phyloP scores from a whole-genome alignment of 768 basidiomycete genomes.

The Auricularia auricula-judae region DNA sequence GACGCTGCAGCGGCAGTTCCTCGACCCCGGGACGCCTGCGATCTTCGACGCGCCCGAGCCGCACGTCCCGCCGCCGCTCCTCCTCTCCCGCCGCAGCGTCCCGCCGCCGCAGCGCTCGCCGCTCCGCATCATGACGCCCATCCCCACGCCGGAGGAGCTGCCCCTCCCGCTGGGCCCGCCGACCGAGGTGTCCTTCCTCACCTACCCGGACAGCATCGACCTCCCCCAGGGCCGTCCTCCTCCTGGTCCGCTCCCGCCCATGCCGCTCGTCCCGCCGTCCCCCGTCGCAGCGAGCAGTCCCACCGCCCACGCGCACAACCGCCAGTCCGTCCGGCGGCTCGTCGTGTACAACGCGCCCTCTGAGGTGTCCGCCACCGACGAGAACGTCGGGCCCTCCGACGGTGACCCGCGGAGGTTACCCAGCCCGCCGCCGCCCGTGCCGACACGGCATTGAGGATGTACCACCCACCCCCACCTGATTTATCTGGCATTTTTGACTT shows the following conservation, averaged over 20 bases:
- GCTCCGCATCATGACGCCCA: neutral
- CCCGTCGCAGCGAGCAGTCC: neutral
- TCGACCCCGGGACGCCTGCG: neutral
- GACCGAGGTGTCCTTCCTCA: neutral
- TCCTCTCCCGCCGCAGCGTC: neutral
- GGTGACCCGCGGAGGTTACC: neutral
- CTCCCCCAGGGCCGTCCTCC: neutral
- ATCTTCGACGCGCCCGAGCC: neutral
- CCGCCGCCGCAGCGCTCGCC: neutral
- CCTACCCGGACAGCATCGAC: neutral
- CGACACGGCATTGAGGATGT: neutral
- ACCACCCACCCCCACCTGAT: too few relatives aligned
- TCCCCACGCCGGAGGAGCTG: neutral
- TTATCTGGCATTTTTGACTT: too few relatives aligned
- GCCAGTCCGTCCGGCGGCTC: neutral
- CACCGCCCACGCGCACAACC: neutral
- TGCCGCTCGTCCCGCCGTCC: neutral
- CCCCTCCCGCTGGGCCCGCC: neutral
- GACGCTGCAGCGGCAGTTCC: neutral
- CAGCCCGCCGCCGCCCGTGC: neutral
- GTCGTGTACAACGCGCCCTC: constrained; percentile 1
- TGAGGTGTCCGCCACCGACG: neutral
- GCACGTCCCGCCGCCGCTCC: neutral
- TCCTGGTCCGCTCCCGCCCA: neutral
- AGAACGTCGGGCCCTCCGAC: neutral